Evolutionary conservation across 2,329 filamentous ascomycete genomes (phyloP), one percentile per base, ranked within the genome.

Genomic region (Aspergillus proliferans): DNA sequence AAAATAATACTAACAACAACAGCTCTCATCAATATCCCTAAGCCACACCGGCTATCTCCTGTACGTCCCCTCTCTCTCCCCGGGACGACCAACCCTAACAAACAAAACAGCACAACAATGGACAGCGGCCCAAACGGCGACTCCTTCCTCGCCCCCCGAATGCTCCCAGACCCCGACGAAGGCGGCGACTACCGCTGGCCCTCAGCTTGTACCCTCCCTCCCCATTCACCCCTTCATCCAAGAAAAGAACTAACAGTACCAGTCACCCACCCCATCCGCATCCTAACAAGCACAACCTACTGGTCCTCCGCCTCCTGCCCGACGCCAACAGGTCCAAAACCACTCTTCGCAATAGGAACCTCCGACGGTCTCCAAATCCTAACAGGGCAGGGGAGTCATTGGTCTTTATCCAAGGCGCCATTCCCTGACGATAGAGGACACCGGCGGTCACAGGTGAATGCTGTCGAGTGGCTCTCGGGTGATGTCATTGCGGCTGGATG

Each of bases 251-350:
- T 15, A 26, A 8, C 45, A 64, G 60, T 64, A 15, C 50, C 56
- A 3, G 63, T 63, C 39, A 59, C 63, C 1, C 59, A 61, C 3
- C 58, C 58, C 21, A 63, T 66, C 46, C 58, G 59, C 21, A 63
- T 66, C 45, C 58, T 48, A 22, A 59, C 58, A 3, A 50, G 56
- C 28, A 53, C 58, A 15, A 64, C 66, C 1, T 45, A 70, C 26
- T 71, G 68, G 66, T 70, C 63, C 45, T 69, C 68, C 3, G 62
- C 68, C 1, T 51, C 69, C 2, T 65, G 63, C 21, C 68, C 70
- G 33, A 51, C 51, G 14, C 69, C 69, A 34, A 52, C 51, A 19
- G 56, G 60, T 3, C 51, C 55, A 14, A 62, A 54, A 14, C 56
- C 63, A 1, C 47, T 62, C 8, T 72, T 72, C 42, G 68, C 68